Evolutionary conservation across 1,284 basidiomycete genomes (phyloP), one percentile per base, ranked within the genome.

Genomic region (Bjerkandera adusta): DNA sequence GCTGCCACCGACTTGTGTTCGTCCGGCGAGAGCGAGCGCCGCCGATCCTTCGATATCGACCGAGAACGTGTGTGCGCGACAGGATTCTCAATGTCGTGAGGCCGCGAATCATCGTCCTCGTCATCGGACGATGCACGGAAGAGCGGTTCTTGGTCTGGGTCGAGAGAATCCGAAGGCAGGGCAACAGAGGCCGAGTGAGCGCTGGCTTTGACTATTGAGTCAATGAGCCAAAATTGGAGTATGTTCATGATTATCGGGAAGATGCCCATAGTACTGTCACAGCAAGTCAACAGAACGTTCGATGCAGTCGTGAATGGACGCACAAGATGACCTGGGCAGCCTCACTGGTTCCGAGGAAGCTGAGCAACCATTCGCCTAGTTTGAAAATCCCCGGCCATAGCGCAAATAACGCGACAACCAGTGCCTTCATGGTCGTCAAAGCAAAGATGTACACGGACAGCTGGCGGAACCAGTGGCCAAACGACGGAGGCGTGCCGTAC

Each of bases 181-280:
- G 67, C 60, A 12, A 72, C 58, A 4, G 68, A 53, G 32, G 67
- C 43, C 18, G 48, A 66, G 34, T 57, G 56, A 25, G 67, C 62
- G 16, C 79, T 79, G 2, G 82, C 84, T 63, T 89, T 92, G 61
- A 92, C 86, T 51, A 92, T 90, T 0, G 89, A 89, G 67, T 92
- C 89, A 48, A 90, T 89, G 40, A 90, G 68, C 89, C 89, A 91
- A 71, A 91, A 91, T 63, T 96, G 92, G 15, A 93, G 56, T 39
- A 94, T 71, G 64, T 94, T 97, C 93, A 97, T 97, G 48, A 87
- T 73, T 51, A 95, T 85, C 1, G 95, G 95, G 69, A 97, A 95
- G 39, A 97, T 64, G 46, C 92, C 91, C 90, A 97, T 96, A 27
- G 85, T 85, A 58, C 87, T 89, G 55, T 27, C 39, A 38, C 52